Evolutionary conservation across 1,284 basidiomycete species (phyloP), one percentile per base, ranked within the genome.

Genomic region (Ceraceosorus bombacis): DNA sequence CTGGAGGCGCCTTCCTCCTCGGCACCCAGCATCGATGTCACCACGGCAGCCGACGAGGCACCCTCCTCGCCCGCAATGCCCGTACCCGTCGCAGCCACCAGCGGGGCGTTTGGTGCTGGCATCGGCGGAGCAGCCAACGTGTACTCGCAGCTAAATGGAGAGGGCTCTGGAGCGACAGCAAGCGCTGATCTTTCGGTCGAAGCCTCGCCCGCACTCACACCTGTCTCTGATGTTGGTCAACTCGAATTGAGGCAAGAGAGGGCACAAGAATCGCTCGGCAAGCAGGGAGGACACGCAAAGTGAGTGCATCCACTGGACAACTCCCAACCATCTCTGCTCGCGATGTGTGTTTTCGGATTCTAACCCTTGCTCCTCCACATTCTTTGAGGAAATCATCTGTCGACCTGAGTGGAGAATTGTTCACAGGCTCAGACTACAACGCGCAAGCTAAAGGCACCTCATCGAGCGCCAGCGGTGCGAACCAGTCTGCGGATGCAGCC

Each of bases 361-460:
- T 46, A 46, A 46, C 4, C 43, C 43, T 46, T 10, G 15, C 43
- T 10, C 15, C 15, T 10, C 43, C 43, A 46, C 43, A 15, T 10
- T 15, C 4, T 4, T 46, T 46, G n/a, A 46, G 43, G 53, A 13
- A 54, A 10, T 40, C 15, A 8, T 57, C 56, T 5, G 46, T 53
- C 15, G 56, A 57, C 46, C 49, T 57, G 8, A 51, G 46, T 54
- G 56, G 56, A 8, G 56, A 57, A 41, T 51, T 57, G 6, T 57
- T 51, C 41, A 51, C 15, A 1, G 17, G 39, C 17, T 15, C 49
- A 39, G 49, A n/a, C 36, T 10, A 9, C 5, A 6, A 13, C 4
- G 6, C 5, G 1, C 17, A 13, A 37, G 5, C n/a, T 13, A n/a
- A 43, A n/a, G 43, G 38, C 39, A 49, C n/a, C 6, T 36, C 51